A percentile compares a stretch with the other conserved stretches of the same genome.
These are phyloP conservation scores for Pestalotiopsis sp. DNA, from an alignment of 2,329 filamentous ascomycete species.

Conservation along the genomic window DNA sequence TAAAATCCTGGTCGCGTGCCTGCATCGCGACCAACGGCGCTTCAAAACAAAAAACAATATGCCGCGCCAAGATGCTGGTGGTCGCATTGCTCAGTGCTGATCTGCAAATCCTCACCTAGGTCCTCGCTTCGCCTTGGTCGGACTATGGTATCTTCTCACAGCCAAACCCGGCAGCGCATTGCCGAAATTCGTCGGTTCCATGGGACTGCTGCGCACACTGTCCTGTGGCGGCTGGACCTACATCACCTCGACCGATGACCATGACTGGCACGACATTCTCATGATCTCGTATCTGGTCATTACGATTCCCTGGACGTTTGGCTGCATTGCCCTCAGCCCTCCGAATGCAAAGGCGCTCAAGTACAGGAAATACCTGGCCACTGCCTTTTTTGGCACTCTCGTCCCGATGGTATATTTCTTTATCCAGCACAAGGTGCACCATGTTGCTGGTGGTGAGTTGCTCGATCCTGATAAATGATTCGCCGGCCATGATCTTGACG, in stretches of 20 bases:
- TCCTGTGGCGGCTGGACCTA: slow-evolving; percentile 99
- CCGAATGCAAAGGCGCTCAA: slow-evolving; percentile 79
- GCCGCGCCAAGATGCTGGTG: background rate
- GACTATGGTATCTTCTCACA: slow-evolving; percentile 88
- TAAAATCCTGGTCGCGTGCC: background rate
- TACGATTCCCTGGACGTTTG: slow-evolving; percentile 92
- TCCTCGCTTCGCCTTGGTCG: slow-evolving; percentile 87
- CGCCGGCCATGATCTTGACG: slow-evolving; percentile 14
- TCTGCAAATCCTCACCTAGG: slow-evolving; percentile 47
- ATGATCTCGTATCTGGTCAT: slow-evolving; percentile 98
- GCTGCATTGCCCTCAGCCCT: slow-evolving; percentile 85
- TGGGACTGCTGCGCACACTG: slow-evolving; percentile 83
- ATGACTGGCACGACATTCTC: slow-evolving; percentile 98
- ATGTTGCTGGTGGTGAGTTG: slow-evolving; percentile 80
- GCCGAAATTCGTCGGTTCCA: slow-evolving; percentile 77
- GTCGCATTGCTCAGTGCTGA: background rate
- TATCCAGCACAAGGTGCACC: slow-evolving; percentile 97
- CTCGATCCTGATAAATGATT: background rate
- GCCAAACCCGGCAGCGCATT: slow-evolving; percentile 71
- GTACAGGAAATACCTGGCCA: slow-evolving; percentile 83
- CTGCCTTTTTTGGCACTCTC: slow-evolving; percentile 85
- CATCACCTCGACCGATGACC: slow-evolving; percentile 95
- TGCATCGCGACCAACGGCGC: background rate
- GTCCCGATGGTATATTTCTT: slow-evolving; percentile 94
- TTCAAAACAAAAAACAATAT: background rate